Evolutionary conservation across 768 basidiomycete species (phyloP).

Genomic region (Hydnomerulius pinastri): DNA sequence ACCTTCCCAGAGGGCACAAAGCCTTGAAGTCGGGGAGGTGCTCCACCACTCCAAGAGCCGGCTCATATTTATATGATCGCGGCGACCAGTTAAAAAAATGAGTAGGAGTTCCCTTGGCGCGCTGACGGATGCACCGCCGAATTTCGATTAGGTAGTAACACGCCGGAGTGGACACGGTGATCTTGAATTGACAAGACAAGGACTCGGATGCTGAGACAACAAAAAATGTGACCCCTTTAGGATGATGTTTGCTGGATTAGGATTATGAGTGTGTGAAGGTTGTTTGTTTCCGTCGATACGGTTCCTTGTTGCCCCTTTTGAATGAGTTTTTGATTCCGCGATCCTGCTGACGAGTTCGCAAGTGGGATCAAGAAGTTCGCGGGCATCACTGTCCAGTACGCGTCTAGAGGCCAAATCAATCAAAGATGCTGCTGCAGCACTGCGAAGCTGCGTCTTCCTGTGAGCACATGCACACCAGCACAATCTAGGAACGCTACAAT

Average conservation of each 20-base stretch:
- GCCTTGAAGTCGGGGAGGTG: slow-evolving; percentile 15
- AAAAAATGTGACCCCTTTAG: not conserved
- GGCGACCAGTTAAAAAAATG: too few species aligned
- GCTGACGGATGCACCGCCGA: not conserved
- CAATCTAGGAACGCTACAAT: too few species aligned
- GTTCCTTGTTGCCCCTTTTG: slow-evolving; percentile 4
- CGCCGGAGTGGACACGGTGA: slow-evolving; percentile 23
- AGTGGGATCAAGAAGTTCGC: too few species aligned
- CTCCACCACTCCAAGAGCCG: slow-evolving; percentile 12
- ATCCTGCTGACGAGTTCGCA: too few species aligned
- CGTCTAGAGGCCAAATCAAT: too few species aligned
- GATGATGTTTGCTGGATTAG: slow-evolving; percentile 1
- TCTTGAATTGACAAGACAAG: slow-evolving; percentile 23
- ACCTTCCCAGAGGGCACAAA: slow-evolving; percentile 22
- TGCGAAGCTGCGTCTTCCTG: too few species aligned
- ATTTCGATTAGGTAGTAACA: slow-evolving; percentile 3
- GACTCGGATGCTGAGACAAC: slow-evolving; percentile 8
- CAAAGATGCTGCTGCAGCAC: too few species aligned
- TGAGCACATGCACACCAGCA: too few species aligned
- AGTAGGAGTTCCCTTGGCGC: too few species aligned
- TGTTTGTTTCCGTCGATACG: slow-evolving; percentile 12
- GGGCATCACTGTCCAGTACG: too few species aligned
- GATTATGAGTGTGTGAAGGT: slow-evolving; percentile 5
- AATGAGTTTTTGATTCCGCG: too few species aligned
- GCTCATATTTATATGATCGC: slow-evolving; percentile 27